Percentiles rank a stretch among this genome's conserved stretches.
These are phyloP conservation scores for Hymenoscyphus infarciens DNA, from an alignment of 2,329 filamentous ascomycete species.

Conservation along the genomic window DNA sequence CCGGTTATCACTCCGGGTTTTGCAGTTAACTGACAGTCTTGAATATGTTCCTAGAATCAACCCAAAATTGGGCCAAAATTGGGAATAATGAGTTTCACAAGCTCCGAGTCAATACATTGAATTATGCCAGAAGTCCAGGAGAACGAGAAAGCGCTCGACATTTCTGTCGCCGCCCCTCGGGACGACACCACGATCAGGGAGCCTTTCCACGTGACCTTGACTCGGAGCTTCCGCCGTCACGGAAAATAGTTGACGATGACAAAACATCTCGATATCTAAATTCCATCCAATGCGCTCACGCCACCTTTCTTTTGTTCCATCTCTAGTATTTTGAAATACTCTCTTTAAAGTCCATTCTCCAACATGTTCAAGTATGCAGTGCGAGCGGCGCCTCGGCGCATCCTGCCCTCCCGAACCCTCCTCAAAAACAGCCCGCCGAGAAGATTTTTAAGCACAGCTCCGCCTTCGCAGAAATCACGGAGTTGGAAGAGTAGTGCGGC, in stretches of 20 bases:
- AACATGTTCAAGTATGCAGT: constrained; percentile 32
- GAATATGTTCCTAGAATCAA: too few species aligned
- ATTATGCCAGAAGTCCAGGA: too few species aligned
- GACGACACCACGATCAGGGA: too few species aligned
- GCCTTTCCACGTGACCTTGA: constrained; percentile 9
- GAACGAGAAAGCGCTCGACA: too few species aligned
- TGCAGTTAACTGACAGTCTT: too few species aligned
- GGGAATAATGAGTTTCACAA: too few species aligned
- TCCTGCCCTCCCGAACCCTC: constrained; percentile 19
- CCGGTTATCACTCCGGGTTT: too few species aligned
- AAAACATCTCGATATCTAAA: constrained; percentile 23
- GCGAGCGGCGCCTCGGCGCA: constrained; percentile 28
- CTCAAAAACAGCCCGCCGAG: constrained; percentile 34
- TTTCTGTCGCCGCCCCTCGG: too few species aligned
- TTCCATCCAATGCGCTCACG: constrained; percentile 15
- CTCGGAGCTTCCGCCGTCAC: neutral
- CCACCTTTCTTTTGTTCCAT: constrained; percentile 28
- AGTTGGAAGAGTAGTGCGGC: constrained; percentile 75
- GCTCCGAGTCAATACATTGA: too few species aligned
- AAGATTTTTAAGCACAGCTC: constrained; percentile 52
- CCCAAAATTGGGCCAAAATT: too few species aligned
- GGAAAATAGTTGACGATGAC: constrained; percentile 23
- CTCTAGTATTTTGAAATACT: constrained; percentile 8
- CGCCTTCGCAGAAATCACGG: constrained; percentile 62
- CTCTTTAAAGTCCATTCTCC: constrained; percentile 9